Conservation (phyloP, 306 rosid species). For the Dalbergia cultrata region DNA sequence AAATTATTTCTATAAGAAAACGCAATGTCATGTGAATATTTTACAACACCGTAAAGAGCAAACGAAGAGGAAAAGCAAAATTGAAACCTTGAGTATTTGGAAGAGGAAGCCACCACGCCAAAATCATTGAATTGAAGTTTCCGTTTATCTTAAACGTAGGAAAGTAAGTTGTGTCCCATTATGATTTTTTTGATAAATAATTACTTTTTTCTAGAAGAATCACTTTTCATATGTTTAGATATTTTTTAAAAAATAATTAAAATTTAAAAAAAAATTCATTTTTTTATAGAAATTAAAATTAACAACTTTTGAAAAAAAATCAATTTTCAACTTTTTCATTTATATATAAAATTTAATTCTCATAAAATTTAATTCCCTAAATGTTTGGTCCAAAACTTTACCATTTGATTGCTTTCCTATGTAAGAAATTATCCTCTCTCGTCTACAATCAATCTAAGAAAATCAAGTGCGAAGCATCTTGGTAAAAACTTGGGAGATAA, state of each 20-base stretch:
- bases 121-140: background rate
- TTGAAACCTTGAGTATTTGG: background rate
- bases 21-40: background rate
- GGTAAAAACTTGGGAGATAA: background rate
- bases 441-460: background rate
- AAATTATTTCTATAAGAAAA: background rate
- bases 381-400: background rate
- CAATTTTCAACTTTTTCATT: too few relatives aligned
- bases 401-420: background rate
- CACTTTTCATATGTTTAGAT: too few relatives aligned
- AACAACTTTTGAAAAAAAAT: too few relatives aligned
- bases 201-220: too few relatives aligned
- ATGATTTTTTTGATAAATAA: too few relatives aligned
- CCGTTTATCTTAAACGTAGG: slow-evolving; percentile 3
- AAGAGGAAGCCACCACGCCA: background rate
- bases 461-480: slow-evolving; percentile 7
- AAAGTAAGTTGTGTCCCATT: too few relatives aligned
- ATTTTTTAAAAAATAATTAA: too few relatives aligned
- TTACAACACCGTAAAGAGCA: background rate
- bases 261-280: too few relatives aligned
- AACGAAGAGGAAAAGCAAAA: background rate
- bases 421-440: background rate
- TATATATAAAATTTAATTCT: too few relatives aligned
- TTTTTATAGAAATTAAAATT: too few relatives aligned
- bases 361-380: too few relatives aligned